phyloP scores from a whole-genome alignment of 371 early-diverging fungal species.

The Apophysomyces variabilis region DNA sequence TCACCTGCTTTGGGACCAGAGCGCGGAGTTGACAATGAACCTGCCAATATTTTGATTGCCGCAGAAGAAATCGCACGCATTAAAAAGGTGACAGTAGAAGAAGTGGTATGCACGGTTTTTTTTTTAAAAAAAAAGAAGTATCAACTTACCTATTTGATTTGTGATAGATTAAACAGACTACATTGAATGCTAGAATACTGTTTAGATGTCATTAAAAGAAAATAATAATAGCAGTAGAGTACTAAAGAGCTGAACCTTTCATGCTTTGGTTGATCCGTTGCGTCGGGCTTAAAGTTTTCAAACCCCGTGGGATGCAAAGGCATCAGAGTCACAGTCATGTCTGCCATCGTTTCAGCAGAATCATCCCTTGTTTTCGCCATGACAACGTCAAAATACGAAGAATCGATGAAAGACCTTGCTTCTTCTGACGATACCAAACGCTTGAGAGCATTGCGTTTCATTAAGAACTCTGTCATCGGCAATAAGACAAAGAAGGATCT shows the following conservation, averaged over 20 bases:
- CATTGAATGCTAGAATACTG: conserved; percentile 50
- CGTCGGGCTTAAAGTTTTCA: no score
- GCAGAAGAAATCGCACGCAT: conserved; percentile 60
- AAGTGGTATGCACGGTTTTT: conserved; percentile 41
- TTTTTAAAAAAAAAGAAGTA: no score
- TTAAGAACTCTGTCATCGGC: conserved; percentile 88
- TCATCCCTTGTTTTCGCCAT: conserved; percentile 27
- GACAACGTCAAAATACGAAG: conserved; percentile 66
- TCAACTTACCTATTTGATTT: not conserved
- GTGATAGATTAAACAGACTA: conserved; percentile 40
- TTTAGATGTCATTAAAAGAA: conserved; percentile 21
- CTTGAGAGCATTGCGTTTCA: conserved; percentile 71
- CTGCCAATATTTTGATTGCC: conserved; percentile 53
- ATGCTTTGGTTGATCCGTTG: no score
- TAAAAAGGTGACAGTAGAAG: conserved; percentile 56
- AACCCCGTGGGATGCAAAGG: not conserved
- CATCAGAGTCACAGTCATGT: conserved; percentile 2
- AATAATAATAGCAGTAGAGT: no score
- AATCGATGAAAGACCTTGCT: conserved; percentile 57
- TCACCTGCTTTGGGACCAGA: conserved; percentile 70
- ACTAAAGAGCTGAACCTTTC: no score
- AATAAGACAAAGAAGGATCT: conserved; percentile 84
- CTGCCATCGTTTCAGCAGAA: not conserved
- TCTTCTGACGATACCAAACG: conserved; percentile 51
- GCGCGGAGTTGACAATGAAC: conserved; percentile 62